Evolutionary conservation across 1,139 yeast genomes (phyloP).

Genomic region (Saccharomyces uvarum): DNA sequence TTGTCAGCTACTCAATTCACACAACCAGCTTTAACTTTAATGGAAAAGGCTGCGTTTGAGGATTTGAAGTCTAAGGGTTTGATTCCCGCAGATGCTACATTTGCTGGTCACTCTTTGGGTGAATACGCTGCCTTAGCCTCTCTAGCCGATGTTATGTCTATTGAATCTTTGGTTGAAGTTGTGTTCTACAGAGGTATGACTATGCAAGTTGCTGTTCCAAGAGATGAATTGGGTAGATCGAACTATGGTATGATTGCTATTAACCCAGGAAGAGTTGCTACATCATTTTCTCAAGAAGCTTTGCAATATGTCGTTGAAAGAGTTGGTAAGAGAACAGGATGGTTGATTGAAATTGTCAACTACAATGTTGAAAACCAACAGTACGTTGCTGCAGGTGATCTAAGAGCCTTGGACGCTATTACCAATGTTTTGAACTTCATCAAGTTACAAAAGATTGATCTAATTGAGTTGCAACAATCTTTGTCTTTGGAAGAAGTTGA

Average conservation of each 20-base stretch:
- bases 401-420: slow-evolving; percentile 87
- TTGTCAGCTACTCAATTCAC: slow-evolving; percentile 97
- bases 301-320: slow-evolving; percentile 90
- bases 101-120: slow-evolving; percentile 99
- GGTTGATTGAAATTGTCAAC: slow-evolving; percentile 97
- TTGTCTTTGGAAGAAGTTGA: slow-evolving; percentile 82
- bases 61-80: slow-evolving; percentile 94
- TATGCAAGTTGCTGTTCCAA: slow-evolving; percentile 99
- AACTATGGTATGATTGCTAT: slow-evolving; percentile 99
- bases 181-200: slow-evolving; percentile 99
- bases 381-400: slow-evolving; percentile 97
- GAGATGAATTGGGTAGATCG: slow-evolving; percentile 90
- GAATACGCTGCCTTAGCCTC: slow-evolving; percentile 97
- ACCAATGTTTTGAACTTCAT: slow-evolving; percentile 88
- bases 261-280: slow-evolving; percentile 86
- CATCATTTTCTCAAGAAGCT: slow-evolving; percentile 88
- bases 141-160: slow-evolving; percentile 96
- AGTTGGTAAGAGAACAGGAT: slow-evolving; percentile 70
- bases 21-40: slow-evolving; percentile 95
- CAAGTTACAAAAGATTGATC: slow-evolving; percentile 88
- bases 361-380: slow-evolving; percentile 97
- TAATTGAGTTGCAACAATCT: slow-evolving; percentile 75
- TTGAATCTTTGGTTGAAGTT: slow-evolving; percentile 94
- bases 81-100: slow-evolving; percentile 86
- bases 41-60: slow-evolving; percentile 99